These are phyloP conservation scores for Cladophialophora psammophila DNA, from an alignment of 2,329 filamentous ascomycete species.

Conservation along the genomic window DNA sequence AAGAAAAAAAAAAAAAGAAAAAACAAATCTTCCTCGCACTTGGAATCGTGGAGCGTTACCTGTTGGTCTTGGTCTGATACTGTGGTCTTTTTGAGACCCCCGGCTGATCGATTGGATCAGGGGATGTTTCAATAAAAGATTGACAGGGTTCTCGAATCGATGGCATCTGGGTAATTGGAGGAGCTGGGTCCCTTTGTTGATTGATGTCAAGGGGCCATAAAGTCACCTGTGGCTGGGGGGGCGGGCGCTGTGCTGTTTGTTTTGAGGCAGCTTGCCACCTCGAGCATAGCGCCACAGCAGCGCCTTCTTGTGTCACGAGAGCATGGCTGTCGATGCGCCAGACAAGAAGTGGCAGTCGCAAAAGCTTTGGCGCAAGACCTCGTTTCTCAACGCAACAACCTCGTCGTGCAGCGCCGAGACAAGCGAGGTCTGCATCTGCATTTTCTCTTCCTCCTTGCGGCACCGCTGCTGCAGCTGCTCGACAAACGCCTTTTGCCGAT, in stretches of 20 bases:
- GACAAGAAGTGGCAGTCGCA: slow-evolving; percentile 27
- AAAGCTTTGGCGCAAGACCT: slow-evolving; percentile 33
- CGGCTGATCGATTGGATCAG: too few relatives aligned
- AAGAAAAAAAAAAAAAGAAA: too few relatives aligned
- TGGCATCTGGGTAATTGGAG: too few relatives aligned
- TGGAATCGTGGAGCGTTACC: too few relatives aligned
- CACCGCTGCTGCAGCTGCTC: slow-evolving; percentile 33
- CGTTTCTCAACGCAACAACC: slow-evolving; percentile 28
- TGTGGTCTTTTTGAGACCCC: too few relatives aligned
- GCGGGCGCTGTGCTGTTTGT: background rate
- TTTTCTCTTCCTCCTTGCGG: slow-evolving; percentile 30
- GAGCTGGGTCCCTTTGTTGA: too few relatives aligned
- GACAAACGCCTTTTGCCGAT: slow-evolving; percentile 32
- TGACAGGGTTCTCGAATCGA: too few relatives aligned
- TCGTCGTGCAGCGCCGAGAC: slow-evolving; percentile 35
- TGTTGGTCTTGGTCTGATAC: too few relatives aligned
- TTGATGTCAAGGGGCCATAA: too few relatives aligned
- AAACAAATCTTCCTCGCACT: too few relatives aligned
- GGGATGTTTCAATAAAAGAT: too few relatives aligned
- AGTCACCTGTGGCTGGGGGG: background rate
- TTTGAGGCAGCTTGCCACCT: background rate
- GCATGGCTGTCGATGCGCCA: background rate
- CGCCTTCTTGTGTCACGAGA: background rate
- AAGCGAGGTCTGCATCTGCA: slow-evolving; percentile 33
- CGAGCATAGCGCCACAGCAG: background rate